phyloP scores from a whole-genome alignment of 495 filamentous ascomycete species.

The Aspergillus sclerotioniger region DNA sequence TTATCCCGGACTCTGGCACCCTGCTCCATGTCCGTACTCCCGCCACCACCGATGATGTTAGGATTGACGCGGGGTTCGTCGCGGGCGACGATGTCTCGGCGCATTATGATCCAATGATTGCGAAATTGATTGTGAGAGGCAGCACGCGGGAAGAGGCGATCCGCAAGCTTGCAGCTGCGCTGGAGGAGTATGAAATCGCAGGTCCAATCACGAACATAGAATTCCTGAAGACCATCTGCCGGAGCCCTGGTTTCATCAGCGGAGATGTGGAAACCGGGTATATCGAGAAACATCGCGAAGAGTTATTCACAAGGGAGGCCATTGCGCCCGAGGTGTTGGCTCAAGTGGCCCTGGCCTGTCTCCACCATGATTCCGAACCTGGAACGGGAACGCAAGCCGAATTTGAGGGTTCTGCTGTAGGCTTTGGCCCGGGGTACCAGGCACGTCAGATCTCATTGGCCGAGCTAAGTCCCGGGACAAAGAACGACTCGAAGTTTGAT shows the following conservation, averaged over 20 bases:
- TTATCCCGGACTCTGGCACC: conserved; percentile 91
- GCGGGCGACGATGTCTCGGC: conserved; percentile 89
- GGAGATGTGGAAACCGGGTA: conserved; percentile 95
- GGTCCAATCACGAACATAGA: conserved; percentile 95
- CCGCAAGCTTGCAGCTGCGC: conserved; percentile 73
- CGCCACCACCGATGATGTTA: conserved; percentile 61
- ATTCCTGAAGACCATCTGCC: conserved; percentile 84
- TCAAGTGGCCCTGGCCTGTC: conserved; percentile 77
- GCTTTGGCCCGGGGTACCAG: conserved; percentile 56
- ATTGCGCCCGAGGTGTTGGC: conserved; percentile 67
- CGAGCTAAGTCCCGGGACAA: conserved; percentile 25
- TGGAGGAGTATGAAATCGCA: conserved; percentile 89
- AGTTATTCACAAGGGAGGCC: conserved; percentile 59
- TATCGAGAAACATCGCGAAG: conserved; percentile 79
- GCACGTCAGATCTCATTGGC: conserved; percentile 55
- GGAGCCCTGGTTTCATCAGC: conserved; percentile 74
- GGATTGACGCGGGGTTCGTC: conserved; percentile 91
- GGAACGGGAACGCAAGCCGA: conserved; percentile 20
- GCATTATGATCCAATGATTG: conserved; percentile 99
- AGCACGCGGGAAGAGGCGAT: conserved; percentile 75
- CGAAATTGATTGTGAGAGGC: conserved; percentile 93
- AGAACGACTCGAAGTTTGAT: conserved; percentile 46
- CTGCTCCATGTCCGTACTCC: conserved; percentile 81
- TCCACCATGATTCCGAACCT: conserved; percentile 40
- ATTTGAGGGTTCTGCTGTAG: conserved; percentile 37